Conservation (phyloP, 2,329 filamentous ascomycete genomes). For the Trichoderma oligosporum region DNA sequence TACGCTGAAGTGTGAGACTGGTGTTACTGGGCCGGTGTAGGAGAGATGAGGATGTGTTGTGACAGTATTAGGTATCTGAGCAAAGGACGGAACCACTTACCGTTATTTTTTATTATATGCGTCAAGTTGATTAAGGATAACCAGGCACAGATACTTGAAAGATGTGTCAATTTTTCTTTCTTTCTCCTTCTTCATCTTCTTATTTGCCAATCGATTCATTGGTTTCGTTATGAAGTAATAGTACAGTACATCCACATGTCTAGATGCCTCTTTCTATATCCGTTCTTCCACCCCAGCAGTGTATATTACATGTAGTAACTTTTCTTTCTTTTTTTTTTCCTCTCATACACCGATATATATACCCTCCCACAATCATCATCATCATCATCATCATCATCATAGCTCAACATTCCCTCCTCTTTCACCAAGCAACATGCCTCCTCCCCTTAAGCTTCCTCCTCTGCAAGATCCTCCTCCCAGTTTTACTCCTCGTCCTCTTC, state of each 20-base stretch:
- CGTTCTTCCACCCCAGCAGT: too few species aligned
- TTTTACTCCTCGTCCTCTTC: slow-evolving; percentile 46
- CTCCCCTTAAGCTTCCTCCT: slow-evolving; percentile 53
- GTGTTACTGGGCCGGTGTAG: slow-evolving; percentile 23
- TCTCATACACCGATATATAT: background rate
- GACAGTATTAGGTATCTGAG: background rate
- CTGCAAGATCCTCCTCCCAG: slow-evolving; percentile 50
- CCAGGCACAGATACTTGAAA: background rate
- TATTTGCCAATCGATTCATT: too few species aligned
- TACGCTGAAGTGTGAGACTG: slow-evolving; percentile 29
- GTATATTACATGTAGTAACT: too few species aligned
- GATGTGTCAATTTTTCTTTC: background rate
- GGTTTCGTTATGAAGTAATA: slow-evolving; percentile 4
- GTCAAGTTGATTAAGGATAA: background rate
- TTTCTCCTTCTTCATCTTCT: background rate
- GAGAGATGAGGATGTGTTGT: too few species aligned
- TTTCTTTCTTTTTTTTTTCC: too few species aligned
- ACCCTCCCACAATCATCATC: background rate
- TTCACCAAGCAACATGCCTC: slow-evolving; percentile 37
- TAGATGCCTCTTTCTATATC: slow-evolving; percentile 6
- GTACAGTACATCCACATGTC: slow-evolving; percentile 14
- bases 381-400: background rate
- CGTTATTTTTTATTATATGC: too few species aligned
- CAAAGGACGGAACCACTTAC: too few species aligned
- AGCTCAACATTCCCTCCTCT: background rate